Conservation (phyloP, 2,329 filamentous ascomycete species). For the Phoma sp. region DNA sequence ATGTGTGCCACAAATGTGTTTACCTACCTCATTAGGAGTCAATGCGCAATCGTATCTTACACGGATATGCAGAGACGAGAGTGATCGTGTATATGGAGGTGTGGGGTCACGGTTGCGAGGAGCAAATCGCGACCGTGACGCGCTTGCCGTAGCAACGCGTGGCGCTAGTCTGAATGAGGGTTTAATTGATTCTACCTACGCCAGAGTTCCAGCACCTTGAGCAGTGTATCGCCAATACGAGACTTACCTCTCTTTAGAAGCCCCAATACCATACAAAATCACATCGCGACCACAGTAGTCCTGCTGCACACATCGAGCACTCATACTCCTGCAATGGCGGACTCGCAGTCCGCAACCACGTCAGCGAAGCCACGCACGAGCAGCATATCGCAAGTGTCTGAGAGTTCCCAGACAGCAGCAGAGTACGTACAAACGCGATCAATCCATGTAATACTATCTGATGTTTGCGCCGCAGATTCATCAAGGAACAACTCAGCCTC, state of each 20-base stretch:
- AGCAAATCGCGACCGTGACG: conserved; percentile 9
- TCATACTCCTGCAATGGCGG: conserved; percentile 28
- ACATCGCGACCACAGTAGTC: background rate
- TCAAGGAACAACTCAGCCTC: conserved; percentile 85
- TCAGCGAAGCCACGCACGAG: conserved; percentile 42
- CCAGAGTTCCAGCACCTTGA: conserved; percentile 7
- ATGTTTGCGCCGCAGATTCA: conserved; percentile 66
- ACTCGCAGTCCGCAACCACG: conserved; percentile 29
- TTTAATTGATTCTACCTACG: conserved; percentile 9
- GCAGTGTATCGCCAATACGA: background rate
- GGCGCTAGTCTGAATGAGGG: conserved; percentile 4
- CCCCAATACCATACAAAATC: background rate
- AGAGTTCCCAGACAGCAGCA: conserved; percentile 62
- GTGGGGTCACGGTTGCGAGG: conserved; percentile 14
- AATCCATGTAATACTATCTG: background rate
- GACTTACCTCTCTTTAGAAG: background rate
- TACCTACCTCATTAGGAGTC: conserved; percentile 31
- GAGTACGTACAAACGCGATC: conserved; percentile 41
- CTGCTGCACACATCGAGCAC: background rate
- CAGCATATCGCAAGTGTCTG: conserved; percentile 55
- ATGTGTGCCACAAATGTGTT: background rate
- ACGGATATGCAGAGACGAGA: conserved; percentile 7
- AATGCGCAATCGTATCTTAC: conserved; percentile 9
- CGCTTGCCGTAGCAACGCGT: conserved; percentile 13
- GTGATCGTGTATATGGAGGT: conserved; percentile 9